Conservation (phyloP, 331 rosid species). For the Cydonia oblonga region DNA sequence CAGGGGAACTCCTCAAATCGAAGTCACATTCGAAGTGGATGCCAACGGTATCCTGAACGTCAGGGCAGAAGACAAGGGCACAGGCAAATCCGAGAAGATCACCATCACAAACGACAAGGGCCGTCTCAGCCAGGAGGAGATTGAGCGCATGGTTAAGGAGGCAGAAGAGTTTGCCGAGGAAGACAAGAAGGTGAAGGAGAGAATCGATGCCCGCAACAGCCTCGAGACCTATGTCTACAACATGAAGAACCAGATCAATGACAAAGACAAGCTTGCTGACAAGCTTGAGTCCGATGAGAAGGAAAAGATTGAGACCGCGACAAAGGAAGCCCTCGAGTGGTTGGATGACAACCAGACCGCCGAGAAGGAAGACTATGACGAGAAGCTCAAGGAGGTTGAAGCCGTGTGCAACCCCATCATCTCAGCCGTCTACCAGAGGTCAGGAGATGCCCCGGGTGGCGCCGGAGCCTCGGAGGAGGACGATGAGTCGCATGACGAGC, state of each 20-base stretch:
- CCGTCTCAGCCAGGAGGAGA: constrained; percentile 85
- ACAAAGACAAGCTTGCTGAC: constrained; percentile 91
- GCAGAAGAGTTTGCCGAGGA: constrained; percentile 92
- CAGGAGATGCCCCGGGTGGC: constrained; percentile 73
- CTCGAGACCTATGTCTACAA: constrained; percentile 74
- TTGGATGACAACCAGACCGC: constrained; percentile 77
- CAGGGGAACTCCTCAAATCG: constrained; percentile 96
- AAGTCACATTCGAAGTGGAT: constrained; percentile 90
- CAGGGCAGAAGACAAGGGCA: constrained; percentile 92
- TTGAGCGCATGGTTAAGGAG: constrained; percentile 83
- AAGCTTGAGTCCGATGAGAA: constrained; percentile 77
- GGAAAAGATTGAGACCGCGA: constrained; percentile 73
- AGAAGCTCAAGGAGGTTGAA: constrained; percentile 90
- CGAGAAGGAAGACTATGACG: constrained; percentile 86
- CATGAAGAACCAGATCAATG: constrained; percentile 79
- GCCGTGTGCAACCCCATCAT: constrained; percentile 86
- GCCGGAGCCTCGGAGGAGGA: constrained; percentile 29
- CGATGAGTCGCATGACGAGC: constrained; percentile 78
- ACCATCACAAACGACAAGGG: constrained; percentile 93
- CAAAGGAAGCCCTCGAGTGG: constrained; percentile 91
- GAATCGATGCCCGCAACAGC: constrained; percentile 70
- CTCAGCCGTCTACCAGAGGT: constrained; percentile 64
- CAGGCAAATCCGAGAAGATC: constrained; percentile 86
- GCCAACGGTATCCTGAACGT: constrained; percentile 87
- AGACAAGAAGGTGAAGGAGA: constrained; percentile 90